Conservation (phyloP, 2,329 filamentous ascomycete species). For the Emergomyces pasteurianus region DNA sequence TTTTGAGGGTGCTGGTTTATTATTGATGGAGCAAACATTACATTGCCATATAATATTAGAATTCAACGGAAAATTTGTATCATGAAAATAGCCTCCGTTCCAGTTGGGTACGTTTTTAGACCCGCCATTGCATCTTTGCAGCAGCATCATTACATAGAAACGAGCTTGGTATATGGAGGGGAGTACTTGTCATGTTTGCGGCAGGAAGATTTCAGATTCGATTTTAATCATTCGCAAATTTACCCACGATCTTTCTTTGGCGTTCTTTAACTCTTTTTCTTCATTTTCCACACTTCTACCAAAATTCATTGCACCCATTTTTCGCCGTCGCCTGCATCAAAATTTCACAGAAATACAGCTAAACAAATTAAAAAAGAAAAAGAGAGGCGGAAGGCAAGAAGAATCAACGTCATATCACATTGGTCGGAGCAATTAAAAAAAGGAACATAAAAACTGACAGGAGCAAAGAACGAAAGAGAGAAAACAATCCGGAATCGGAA, state of each 20-base stretch:
- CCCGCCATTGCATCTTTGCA: neutral
- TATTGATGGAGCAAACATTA: neutral
- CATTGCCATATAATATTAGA: neutral
- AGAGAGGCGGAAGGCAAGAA: neutral
- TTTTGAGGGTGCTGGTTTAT: neutral
- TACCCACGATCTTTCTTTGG: neutral
- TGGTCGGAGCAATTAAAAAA: constrained; percentile 1
- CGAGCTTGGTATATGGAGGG: neutral
- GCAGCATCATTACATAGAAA: neutral
- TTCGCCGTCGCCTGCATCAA: neutral
- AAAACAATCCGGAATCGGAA: constrained; percentile 14
- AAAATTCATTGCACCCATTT: neutral
- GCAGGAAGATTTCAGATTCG: neutral
- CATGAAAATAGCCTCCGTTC: neutral
- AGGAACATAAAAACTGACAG: constrained; percentile 11
- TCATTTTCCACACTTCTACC: neutral
- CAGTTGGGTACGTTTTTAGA: neutral
- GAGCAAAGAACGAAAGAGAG: constrained; percentile 11
- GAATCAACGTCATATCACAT: constrained; percentile 1
- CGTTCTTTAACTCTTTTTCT: neutral
- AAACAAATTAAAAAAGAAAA: too few species aligned
- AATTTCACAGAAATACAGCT: neutral
- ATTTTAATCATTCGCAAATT: neutral
- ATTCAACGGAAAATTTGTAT: neutral
- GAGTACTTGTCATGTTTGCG: neutral